These are phyloP conservation scores for Tricholoma saponaceum DNA, from an alignment of 768 basidiomycete species.

Conservation along the genomic window DNA sequence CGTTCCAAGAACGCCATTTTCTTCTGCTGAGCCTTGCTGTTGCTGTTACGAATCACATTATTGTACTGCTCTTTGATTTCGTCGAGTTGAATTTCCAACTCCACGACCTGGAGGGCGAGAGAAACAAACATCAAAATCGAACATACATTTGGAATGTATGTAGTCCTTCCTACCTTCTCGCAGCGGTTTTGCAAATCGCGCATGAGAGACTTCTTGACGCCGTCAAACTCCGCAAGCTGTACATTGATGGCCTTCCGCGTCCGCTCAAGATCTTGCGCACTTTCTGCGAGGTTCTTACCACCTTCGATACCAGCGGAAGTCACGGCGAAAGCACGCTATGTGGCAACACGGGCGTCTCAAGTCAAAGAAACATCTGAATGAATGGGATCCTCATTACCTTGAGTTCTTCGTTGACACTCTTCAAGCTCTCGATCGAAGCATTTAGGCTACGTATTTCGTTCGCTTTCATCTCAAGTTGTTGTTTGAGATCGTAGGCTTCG, in stretches of 20 bases:
- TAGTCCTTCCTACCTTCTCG: slow-evolving; percentile 71
- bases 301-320: slow-evolving; percentile 97
- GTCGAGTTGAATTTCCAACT: slow-evolving; percentile 97
- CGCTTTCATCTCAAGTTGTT: slow-evolving; percentile 80
- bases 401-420: slow-evolving; percentile 95
- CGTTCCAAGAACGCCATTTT: slow-evolving; percentile 99
- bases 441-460: slow-evolving; percentile 85
- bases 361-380: slow-evolving; percentile 6
- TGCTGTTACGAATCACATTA: slow-evolving; percentile 96
- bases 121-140: slow-evolving; percentile 1
- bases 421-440: slow-evolving; percentile 85
- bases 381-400: slow-evolving; percentile 56
- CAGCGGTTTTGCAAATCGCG: slow-evolving; percentile 98
- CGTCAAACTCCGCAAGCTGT: slow-evolving; percentile 98
- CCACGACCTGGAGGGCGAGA: slow-evolving; percentile 70
- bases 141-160: slow-evolving; percentile 8
- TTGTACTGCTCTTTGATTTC: slow-evolving; percentile 99
- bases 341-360: slow-evolving; percentile 9
- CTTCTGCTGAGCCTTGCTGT: slow-evolving; percentile 97
- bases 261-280: slow-evolving; percentile 94
- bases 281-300: slow-evolving; percentile 94
- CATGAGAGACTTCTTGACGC: slow-evolving; percentile 98
- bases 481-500: slow-evolving; percentile 83
- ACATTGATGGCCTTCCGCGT: slow-evolving; percentile 95
- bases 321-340: slow-evolving; percentile 91